Percentiles rank a stretch among this genome's conserved stretches.
These are phyloP conservation scores for Pugionium cornutum DNA, from an alignment of 345 rosid genomes.

Conservation along the genomic window DNA sequence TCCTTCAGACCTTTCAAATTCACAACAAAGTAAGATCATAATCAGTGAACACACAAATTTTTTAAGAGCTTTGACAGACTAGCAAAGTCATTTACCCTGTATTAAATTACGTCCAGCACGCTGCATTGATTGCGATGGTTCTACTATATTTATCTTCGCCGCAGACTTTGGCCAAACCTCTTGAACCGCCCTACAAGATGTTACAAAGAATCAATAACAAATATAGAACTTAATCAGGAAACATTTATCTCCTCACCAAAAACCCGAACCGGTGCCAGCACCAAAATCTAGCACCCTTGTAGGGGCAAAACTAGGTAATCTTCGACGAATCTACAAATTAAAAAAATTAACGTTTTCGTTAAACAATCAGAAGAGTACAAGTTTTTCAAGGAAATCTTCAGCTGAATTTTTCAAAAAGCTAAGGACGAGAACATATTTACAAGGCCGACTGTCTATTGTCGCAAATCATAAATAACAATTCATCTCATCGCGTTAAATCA, in stretches of 20 bases:
- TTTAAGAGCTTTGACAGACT: not conserved
- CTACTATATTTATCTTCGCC: conserved; percentile 73
- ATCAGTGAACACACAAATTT: not conserved
- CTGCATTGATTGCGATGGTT: conserved; percentile 97
- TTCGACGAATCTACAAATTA: conserved; percentile 56
- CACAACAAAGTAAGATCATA: conserved; percentile 12
- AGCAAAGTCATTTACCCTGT: conserved; percentile 51
- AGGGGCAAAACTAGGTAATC: conserved; percentile 75
- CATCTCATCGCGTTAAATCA: no score
- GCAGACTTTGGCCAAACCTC: conserved; percentile 89
- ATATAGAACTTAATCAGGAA: not conserved
- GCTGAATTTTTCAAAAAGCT: not conserved
- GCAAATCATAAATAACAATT: not conserved
- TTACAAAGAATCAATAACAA: conserved; percentile 13
- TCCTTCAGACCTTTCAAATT: conserved; percentile 59
- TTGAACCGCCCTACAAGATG: conserved; percentile 63
- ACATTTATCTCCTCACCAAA: conserved; percentile 57
- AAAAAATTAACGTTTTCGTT: not conserved
- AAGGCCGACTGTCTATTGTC: no score
- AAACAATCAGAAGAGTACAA: not conserved
- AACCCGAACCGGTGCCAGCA: conserved; percentile 95
- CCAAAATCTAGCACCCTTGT: conserved; percentile 83
- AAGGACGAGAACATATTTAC: not conserved
- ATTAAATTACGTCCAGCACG: conserved; percentile 82
- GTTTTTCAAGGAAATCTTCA: not conserved